Base-by-base conservation (phyloP, 768 basidiomycete genomes). In the Pleurotus platypus region DNA sequence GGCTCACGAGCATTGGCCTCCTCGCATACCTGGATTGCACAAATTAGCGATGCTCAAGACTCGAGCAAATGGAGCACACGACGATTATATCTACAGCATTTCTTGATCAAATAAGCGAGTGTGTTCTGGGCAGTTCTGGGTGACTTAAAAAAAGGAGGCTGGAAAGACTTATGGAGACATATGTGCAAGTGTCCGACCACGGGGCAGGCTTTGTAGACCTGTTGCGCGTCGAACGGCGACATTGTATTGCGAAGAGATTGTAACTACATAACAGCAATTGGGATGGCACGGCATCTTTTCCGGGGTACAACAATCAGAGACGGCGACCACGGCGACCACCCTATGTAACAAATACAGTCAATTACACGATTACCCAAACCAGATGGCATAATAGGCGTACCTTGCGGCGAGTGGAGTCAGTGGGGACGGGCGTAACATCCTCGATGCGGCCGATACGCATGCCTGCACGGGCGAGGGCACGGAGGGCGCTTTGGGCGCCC, bases 311-410 rank as follows among this genome's bases (percentile, higher is more conserved):
- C n/a, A 47, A 75, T 78, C 72, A 91, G 67, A 96, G 84, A 89
- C 94, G 92, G 68, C 94, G 90, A 92, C 94, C 94, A 78, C 94
- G 93, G 66, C 94, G 92, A 94, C 94, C 94, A 87, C 94, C 95
- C 94, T 94, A 62, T 11, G 57, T 20, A 26, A 40, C 50, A 60
- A n/a, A 40, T 12, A 30, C 30, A 49, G n/a, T 22, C 13, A 35
- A 43, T 59, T 40, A 42, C 18, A 58, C 15, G 49, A 53, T 12
- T 26, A 27, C 16, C 2, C 43, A 8, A 18, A 55, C 15, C 27
- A 38, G 22, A 37, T 53, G 5, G 30, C 26, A 46, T 22, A 37
- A 24, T 26, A 4, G 42, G 71, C 77, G 61, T 59, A 93, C 92
- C 90, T 99, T 99, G 76, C 95, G 85, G 69, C 97, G 84, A 65